phyloP scores from a whole-genome alignment of 2,329 filamentous ascomycete species.

The Fusarium buharicum region DNA sequence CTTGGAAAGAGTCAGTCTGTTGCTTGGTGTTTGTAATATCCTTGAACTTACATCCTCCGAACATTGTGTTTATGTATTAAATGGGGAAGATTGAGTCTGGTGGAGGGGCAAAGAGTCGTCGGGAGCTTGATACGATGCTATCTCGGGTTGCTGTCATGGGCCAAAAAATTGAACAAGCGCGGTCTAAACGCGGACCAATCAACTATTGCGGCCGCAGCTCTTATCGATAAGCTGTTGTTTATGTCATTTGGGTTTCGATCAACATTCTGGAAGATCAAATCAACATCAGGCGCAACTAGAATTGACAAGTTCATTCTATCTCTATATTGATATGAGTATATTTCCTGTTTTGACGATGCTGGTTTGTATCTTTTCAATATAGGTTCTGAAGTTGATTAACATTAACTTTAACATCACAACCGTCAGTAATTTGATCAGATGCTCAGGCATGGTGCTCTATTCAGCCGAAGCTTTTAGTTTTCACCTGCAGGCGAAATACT shows the following conservation, averaged over 20 bases:
- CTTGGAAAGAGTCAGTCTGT: conserved; percentile 52
- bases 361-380: no score
- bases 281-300: no score
- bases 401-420: no score
- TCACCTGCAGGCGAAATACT: no score
- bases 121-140: conserved; percentile 41
- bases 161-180: conserved; percentile 39
- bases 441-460: no score
- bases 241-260: conserved; percentile 25
- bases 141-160: conserved; percentile 33
- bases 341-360: no score
- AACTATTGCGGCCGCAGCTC: conserved; percentile 49
- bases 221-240: conserved; percentile 36
- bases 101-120: conserved; percentile 13
- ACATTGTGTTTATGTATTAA: conserved; percentile 59
- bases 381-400: no score
- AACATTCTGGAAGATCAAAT: not conserved
- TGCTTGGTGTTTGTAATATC: not conserved
- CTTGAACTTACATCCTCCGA: conserved; percentile 66
- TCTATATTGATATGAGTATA: no score
- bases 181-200: conserved; percentile 30
- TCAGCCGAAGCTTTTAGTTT: no score
- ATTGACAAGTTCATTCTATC: no score
- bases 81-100: conserved; percentile 2
- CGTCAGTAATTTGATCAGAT: no score